A percentile compares a stretch with the other conserved stretches of the same genome.
Conservation (phyloP, 108 stramenopile species). For the Skeletonema grethae region DNA sequence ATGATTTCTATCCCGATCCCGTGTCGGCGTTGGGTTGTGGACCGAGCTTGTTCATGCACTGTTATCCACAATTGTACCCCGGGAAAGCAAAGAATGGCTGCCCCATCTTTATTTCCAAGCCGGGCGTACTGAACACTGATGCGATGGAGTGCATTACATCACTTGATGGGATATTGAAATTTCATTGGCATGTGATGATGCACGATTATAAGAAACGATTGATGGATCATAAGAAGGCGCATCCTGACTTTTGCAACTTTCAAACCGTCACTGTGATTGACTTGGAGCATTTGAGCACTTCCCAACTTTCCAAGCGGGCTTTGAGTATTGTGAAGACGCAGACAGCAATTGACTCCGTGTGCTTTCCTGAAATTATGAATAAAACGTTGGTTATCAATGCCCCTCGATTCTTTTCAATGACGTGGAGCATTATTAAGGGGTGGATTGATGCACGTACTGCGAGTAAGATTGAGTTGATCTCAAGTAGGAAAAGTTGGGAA, state of each 20-base stretch:
- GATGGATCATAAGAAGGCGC: slow-evolving; percentile 58
- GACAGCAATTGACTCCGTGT: slow-evolving; percentile 83
- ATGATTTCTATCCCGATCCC: slow-evolving; percentile 81
- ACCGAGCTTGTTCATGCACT: slow-evolving; percentile 61
- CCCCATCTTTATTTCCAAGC: slow-evolving; percentile 82
- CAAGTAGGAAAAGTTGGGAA: slow-evolving; percentile 61
- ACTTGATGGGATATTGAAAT: slow-evolving; percentile 74
- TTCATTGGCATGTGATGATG: slow-evolving; percentile 87
- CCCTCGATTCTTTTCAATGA: slow-evolving; percentile 82
- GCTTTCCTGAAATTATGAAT: slow-evolving; percentile 88
- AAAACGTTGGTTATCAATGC: slow-evolving; percentile 81
- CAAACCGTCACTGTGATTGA: slow-evolving; percentile 78
- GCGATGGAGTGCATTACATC: slow-evolving; percentile 86
- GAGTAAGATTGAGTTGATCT: slow-evolving; percentile 79
- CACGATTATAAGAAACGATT: slow-evolving; percentile 75
- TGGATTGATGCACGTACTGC: slow-evolving; percentile 86
- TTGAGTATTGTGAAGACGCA: slow-evolving; percentile 85
- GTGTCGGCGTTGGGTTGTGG: slow-evolving; percentile 69
- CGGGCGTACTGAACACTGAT: slow-evolving; percentile 79
- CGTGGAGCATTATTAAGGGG: slow-evolving; percentile 85
- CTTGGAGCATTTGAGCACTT: slow-evolving; percentile 64
- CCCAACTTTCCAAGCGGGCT: slow-evolving; percentile 58
- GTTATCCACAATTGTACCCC: slow-evolving; percentile 84
- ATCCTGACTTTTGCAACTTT: slow-evolving; percentile 78
- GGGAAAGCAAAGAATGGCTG: slow-evolving; percentile 77